These are phyloP conservation scores for Neopestalotiopsis clavispora DNA, from an alignment of 2,329 filamentous ascomycete species.

Conservation along the genomic window DNA sequence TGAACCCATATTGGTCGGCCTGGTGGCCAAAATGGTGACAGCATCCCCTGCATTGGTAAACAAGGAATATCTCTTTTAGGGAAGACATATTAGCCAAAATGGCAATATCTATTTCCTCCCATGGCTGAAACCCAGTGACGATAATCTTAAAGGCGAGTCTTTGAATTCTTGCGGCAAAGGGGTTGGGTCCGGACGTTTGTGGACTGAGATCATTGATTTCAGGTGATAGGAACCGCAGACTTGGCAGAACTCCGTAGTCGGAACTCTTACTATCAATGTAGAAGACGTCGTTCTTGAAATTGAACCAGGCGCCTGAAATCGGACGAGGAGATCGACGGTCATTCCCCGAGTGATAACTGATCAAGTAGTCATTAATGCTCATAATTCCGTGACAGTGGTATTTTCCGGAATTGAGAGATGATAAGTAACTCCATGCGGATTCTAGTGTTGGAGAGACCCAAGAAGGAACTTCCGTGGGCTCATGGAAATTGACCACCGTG, in stretches of 20 bases:
- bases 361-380: too few species aligned
- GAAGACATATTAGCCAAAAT: too few species aligned
- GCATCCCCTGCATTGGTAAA: too few species aligned
- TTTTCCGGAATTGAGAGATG: too few species aligned
- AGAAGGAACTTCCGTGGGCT: background rate
- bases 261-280: background rate
- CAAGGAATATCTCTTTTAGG: too few species aligned
- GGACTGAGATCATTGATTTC: background rate
- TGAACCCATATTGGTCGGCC: too few species aligned
- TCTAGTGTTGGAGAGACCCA: too few species aligned
- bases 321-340: too few species aligned
- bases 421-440: too few species aligned
- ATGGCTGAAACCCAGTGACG: background rate
- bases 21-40: too few species aligned
- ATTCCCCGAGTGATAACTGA: too few species aligned
- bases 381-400: too few species aligned
- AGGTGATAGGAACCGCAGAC: background rate
- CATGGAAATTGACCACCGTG: background rate
- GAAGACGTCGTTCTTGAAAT: slow-evolving; percentile 14
- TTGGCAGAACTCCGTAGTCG: background rate
- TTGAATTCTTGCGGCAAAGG: background rate
- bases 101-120: background rate
- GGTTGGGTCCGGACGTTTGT: background rate
- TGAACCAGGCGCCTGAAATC: slow-evolving; percentile 3
- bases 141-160: background rate